Percentiles rank a stretch among this genome's conserved stretches.
phyloP scores from a whole-genome alignment of 306 rosid genomes.

The Purshia tridentata region DNA sequence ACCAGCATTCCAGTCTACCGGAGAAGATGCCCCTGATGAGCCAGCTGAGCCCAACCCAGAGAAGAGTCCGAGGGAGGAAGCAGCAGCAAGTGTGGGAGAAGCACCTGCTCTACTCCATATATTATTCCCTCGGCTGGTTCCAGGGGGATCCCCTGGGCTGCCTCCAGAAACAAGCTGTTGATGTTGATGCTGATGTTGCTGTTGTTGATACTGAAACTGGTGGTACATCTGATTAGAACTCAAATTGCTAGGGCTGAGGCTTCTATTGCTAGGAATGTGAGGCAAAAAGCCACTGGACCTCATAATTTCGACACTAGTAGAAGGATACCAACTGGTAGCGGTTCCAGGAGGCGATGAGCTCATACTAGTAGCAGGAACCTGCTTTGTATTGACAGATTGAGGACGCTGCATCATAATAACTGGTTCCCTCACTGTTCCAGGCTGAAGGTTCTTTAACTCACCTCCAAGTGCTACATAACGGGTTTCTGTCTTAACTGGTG shows the following conservation, averaged over 20 bases:
- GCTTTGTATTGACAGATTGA: slow-evolving; percentile 64
- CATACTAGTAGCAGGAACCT: slow-evolving; percentile 56
- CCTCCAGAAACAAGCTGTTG: slow-evolving; percentile 52
- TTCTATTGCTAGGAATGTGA: slow-evolving; percentile 54
- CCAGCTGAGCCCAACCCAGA: slow-evolving; percentile 74
- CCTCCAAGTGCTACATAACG: slow-evolving; percentile 55
- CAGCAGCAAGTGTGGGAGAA: slow-evolving; percentile 70
- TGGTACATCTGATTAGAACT: slow-evolving; percentile 71
- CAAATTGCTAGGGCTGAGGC: slow-evolving; percentile 54
- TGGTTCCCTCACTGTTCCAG: slow-evolving; percentile 70
- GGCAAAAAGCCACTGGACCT: slow-evolving; percentile 63
- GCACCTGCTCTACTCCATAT: slow-evolving; percentile 63
- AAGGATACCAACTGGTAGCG: slow-evolving; percentile 64
- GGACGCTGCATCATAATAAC: slow-evolving; percentile 78
- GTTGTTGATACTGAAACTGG: slow-evolving; percentile 73
- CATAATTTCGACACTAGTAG: slow-evolving; percentile 49
- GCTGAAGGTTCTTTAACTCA: slow-evolving; percentile 64
- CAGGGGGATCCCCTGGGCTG: slow-evolving; percentile 57
- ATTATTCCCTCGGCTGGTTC: slow-evolving; percentile 52
- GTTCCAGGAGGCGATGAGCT: slow-evolving; percentile 78
- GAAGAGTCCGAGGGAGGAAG: slow-evolving; percentile 93
- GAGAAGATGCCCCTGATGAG: slow-evolving; percentile 75
- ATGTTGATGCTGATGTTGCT: slow-evolving; percentile 44
- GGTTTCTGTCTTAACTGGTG: slow-evolving; percentile 62
- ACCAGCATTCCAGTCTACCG: slow-evolving; percentile 86